These are phyloP conservation scores for Rubia balearica DNA, from an alignment of 305 asterid genomes.

Conservation along the genomic window DNA sequence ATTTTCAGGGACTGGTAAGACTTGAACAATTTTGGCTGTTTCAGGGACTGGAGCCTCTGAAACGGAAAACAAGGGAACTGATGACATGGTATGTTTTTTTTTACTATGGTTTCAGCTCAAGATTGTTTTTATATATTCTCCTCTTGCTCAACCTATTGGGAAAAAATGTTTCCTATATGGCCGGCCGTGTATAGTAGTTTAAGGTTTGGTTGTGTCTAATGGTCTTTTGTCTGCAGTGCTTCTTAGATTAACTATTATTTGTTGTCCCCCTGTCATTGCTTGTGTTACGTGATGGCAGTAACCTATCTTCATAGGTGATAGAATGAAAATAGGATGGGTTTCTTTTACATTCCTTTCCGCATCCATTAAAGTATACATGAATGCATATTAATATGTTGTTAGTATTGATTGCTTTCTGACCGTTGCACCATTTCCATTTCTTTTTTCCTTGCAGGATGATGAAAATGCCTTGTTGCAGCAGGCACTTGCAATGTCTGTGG, in stretches of 20 bases:
- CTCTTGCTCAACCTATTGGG: neutral
- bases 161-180: neutral
- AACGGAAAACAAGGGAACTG: slow-evolving; percentile 60
- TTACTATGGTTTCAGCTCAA: neutral
- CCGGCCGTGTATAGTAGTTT: neutral
- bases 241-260: neutral
- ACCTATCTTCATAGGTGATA: neutral
- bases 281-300: neutral
- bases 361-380: neutral
- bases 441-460: slow-evolving; percentile 56
- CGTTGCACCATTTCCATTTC: slow-evolving; percentile 5
- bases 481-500: slow-evolving; percentile 96
- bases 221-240: neutral
- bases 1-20: slow-evolving; percentile 82
- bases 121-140: neutral
- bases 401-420: neutral
- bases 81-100: slow-evolving; percentile 45
- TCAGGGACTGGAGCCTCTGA: slow-evolving; percentile 43
- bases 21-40: slow-evolving; percentile 89
- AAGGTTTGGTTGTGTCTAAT: neutral
- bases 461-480: slow-evolving; percentile 87
- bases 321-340: neutral
- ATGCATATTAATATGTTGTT: neutral
- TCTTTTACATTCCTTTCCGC: neutral
- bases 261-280: neutral